Evolutionary conservation across 2,329 filamentous ascomycete genomes (phyloP).

Genomic region (Xylaria hypoxylon): DNA sequence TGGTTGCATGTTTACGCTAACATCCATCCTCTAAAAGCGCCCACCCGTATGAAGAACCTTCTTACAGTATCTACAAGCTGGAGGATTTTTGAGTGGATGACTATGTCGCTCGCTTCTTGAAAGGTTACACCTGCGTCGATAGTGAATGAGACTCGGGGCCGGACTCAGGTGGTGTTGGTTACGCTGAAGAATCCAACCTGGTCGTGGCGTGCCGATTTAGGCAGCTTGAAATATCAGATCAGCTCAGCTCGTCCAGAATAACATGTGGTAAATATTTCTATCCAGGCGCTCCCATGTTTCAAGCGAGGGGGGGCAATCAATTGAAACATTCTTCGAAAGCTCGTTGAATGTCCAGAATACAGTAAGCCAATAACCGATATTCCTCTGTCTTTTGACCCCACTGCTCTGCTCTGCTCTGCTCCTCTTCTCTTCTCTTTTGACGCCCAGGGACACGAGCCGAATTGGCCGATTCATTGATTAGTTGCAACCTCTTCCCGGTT

Average conservation of each 20-base stretch:
- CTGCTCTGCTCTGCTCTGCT: background rate
- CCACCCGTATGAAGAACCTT: slow-evolving; percentile 65
- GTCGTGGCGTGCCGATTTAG: slow-evolving; percentile 27
- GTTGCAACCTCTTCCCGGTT: background rate
- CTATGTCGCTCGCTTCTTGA: slow-evolving; percentile 13
- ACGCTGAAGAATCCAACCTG: slow-evolving; percentile 9
- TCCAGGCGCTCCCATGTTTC: slow-evolving; percentile 21
- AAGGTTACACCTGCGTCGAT: slow-evolving; percentile 23
- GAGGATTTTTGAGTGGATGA: slow-evolving; percentile 55
- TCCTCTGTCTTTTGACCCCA: background rate
- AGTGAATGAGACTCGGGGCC: slow-evolving; percentile 5
- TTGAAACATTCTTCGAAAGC: slow-evolving; percentile 17
- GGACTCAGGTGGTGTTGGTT: slow-evolving; percentile 9
- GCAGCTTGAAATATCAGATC: slow-evolving; percentile 14
- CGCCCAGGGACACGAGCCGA: background rate
- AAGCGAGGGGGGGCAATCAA: slow-evolving; percentile 15
- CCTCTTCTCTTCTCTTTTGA: background rate
- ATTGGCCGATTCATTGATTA: slow-evolving; percentile 1
- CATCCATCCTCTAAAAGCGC: slow-evolving; percentile 49
- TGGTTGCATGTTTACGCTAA: slow-evolving; percentile 15
- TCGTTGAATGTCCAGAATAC: slow-evolving; percentile 19
- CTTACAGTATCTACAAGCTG: slow-evolving; percentile 61
- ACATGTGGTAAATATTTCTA: slow-evolving; percentile 24
- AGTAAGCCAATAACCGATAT: slow-evolving; percentile 28
- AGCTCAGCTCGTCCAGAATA: slow-evolving; percentile 23